Conservation (phyloP, 257 asterid genomes). For the Coffea eugenioides region DNA sequence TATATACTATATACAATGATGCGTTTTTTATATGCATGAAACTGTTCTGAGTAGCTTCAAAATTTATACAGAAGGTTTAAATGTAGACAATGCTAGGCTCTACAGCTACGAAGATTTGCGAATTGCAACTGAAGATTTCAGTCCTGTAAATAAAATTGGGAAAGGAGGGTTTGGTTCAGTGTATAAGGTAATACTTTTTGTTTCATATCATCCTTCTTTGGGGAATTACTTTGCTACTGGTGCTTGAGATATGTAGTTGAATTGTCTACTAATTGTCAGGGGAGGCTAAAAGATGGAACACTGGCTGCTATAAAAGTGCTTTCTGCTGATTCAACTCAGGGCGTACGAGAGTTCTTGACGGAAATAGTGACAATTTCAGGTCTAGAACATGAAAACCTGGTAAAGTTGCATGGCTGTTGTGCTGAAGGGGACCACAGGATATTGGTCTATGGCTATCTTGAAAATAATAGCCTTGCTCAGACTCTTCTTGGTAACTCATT, state of each 20-base stretch:
- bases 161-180: conserved; percentile 90
- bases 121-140: conserved; percentile 63
- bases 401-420: conserved; percentile 83
- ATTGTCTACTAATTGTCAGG: conserved; percentile 42
- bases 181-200: conserved; percentile 52
- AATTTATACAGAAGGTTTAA: conserved; percentile 60
- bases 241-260: conserved; percentile 2
- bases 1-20: background rate
- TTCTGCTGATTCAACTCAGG: conserved; percentile 79
- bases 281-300: conserved; percentile 66
- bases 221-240: conserved; percentile 3
- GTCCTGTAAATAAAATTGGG: conserved; percentile 65
- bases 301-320: conserved; percentile 89
- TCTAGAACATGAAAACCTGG: conserved; percentile 79
- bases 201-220: background rate
- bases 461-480: conserved; percentile 86
- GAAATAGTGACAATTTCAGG: conserved; percentile 70
- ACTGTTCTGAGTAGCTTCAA: conserved; percentile 21
- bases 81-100: conserved; percentile 43
- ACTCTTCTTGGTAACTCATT: conserved; percentile 67
- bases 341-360: conserved; percentile 60
- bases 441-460: conserved; percentile 84
- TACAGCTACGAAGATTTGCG: conserved; percentile 64
- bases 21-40: conserved; percentile 7
- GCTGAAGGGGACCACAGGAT: conserved; percentile 66